These are phyloP conservation scores for Chrysoporthe puriensis DNA, from an alignment of 2,329 filamentous ascomycete species.

Conservation along the genomic window DNA sequence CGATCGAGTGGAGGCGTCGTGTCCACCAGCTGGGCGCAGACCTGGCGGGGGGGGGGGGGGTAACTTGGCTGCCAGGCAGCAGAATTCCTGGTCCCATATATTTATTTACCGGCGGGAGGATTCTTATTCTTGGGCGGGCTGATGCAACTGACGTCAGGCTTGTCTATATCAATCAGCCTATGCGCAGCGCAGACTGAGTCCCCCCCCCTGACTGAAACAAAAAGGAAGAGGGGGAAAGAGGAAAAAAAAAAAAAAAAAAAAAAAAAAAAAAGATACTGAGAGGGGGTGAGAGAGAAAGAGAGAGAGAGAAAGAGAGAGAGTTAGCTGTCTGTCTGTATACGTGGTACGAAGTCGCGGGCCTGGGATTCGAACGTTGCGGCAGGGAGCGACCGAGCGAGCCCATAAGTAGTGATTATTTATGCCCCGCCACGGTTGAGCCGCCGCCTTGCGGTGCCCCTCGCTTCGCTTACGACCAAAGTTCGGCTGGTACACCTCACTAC, in stretches of 20 bases:
- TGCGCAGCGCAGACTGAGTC: neutral
- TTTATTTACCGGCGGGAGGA: neutral
- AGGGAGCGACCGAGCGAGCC: too few species aligned
- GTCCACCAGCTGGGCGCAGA: too few species aligned
- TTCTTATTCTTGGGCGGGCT: neutral
- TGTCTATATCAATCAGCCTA: too few species aligned
- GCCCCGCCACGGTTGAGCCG: neutral
- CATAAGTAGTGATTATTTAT: neutral
- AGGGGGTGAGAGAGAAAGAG: too few species aligned
- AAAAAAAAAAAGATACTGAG: too few species aligned
- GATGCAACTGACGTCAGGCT: neutral
- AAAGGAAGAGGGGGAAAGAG: neutral
- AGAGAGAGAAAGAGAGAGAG: neutral
- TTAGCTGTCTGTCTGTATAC: too few species aligned
- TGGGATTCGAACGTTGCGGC: too few species aligned
- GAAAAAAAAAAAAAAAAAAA: neutral
- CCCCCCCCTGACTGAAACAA: neutral
- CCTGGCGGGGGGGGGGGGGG: too few species aligned
- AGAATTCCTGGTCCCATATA: neutral
- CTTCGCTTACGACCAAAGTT: neutral
- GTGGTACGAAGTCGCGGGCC: too few species aligned
- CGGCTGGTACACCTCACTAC: neutral
- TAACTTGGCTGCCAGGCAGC: neutral
- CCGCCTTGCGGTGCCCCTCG: neutral
- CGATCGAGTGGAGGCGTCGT: neutral